These are phyloP conservation scores for Trichoderma guizhouense DNA, from an alignment of 2,329 filamentous ascomycete genomes.

Conservation along the genomic window DNA sequence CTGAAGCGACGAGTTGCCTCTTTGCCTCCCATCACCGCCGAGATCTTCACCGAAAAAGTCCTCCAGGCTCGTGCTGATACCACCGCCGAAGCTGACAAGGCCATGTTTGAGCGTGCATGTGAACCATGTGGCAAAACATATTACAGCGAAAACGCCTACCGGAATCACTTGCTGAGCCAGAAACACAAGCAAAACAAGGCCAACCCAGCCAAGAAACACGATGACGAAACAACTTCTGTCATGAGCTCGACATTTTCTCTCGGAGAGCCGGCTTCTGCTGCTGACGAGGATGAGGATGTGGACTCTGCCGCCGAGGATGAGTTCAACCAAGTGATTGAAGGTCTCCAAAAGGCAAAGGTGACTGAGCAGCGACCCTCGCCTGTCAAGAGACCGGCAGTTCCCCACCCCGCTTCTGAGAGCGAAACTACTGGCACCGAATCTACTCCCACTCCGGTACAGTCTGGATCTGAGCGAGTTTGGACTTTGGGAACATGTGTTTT, in stretches of 20 bases:
- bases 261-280: slow-evolving; percentile 66
- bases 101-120: slow-evolving; percentile 82
- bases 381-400: slow-evolving; percentile 53
- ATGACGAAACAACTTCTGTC: slow-evolving; percentile 75
- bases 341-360: slow-evolving; percentile 70
- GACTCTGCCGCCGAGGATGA: slow-evolving; percentile 71
- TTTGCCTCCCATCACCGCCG: slow-evolving; percentile 83
- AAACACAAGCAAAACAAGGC: slow-evolving; percentile 71
- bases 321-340: slow-evolving; percentile 73
- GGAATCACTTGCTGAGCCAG: slow-evolving; percentile 85
- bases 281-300: slow-evolving; percentile 44
- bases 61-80: slow-evolving; percentile 83
- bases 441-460: slow-evolving; percentile 39
- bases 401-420: slow-evolving; percentile 40
- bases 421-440: slow-evolving; percentile 40
- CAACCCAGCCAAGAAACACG: slow-evolving; percentile 42
- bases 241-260: slow-evolving; percentile 90
- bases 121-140: slow-evolving; percentile 85
- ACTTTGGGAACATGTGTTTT: slow-evolving; percentile 70
- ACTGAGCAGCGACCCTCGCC: slow-evolving; percentile 50
- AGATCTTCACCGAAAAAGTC: slow-evolving; percentile 94
- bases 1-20: slow-evolving; percentile 90
- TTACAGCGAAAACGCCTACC: slow-evolving; percentile 93
- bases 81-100: slow-evolving; percentile 80
- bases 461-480: slow-evolving; percentile 36